Evolutionary conservation across 202 grass and related monocot genomes (phyloP), one percentile per base, ranked within the genome.

Genomic region (Bolboschoenoplectus hybrid): DNA sequence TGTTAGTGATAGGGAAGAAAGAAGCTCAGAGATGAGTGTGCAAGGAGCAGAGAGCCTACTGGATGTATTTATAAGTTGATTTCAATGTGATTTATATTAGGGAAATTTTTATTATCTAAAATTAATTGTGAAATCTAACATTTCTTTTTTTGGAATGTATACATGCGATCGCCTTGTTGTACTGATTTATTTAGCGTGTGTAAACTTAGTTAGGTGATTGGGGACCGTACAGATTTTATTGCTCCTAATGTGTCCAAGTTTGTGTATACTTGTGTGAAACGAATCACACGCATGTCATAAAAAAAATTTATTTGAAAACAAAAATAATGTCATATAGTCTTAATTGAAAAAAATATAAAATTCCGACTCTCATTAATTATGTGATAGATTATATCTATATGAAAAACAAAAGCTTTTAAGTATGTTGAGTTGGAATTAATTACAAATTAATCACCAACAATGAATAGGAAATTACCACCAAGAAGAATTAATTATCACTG

Each of bases 1-100:
- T 58, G 55, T 58, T 1, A 14, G 16, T n/a, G 16, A 58, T 58
- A 58, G 4, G 16, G 56, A 60, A 16, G 74, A 56, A 13, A 16
- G 10, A 16, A 34, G 11, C 3, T 65, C 4, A 6, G 19, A 70
- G 40, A 45, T 16, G 19, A 17, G 40, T 70, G 14, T 45, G 26
- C 36, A 68, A 41, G 36, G 32, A 68, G 65, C 9, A 41, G 65
- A 76, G 50, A 56, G 26, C 6, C 34, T 9, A 58, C 32, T 39
- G n/a, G 74, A 79, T 79, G 51, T 41, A 79, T 40, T 79, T 58
- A 79, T 79, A 79, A 79, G 52, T 58, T 39, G 6, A n/a, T 79
- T 40, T 0, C 13, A 57, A 35, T 34, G 11, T 57, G 11, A 74
- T 74, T 47, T 47, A 49, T 49, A 26, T 74, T 74, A 5, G 12